phyloP scores from a whole-genome alignment of 108 stramenopile species.

The Chaetoceros muelleri region DNA sequence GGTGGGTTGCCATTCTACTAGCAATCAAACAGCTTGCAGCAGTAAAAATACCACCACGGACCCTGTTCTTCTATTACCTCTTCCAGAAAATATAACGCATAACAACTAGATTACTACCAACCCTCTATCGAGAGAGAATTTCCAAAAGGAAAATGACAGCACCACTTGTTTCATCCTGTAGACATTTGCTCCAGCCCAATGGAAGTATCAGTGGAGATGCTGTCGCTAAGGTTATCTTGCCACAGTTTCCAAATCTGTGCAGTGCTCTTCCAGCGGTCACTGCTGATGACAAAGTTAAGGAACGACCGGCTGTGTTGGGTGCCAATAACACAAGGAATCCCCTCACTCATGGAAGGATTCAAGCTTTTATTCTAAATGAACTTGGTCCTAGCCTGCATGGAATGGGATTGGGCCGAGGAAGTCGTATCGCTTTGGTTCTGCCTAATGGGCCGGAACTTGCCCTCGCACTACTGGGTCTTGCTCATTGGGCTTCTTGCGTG shows the following conservation, averaged over 20 bases:
- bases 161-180: slow-evolving; percentile 28
- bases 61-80: no score
- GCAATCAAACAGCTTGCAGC: no score
- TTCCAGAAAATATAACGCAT: no score
- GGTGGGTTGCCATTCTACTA: no score
- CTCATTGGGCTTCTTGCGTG: slow-evolving; percentile 36
- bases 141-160: slow-evolving; percentile 9
- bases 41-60: no score
- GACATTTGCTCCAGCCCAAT: slow-evolving; percentile 34
- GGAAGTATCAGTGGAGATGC: slow-evolving; percentile 32
- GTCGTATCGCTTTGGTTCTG: slow-evolving; percentile 34
- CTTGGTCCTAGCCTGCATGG: slow-evolving; percentile 27
- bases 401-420: slow-evolving; percentile 27
- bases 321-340: slow-evolving; percentile 12
- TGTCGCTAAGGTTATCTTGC: slow-evolving; percentile 33
- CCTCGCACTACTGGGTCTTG: slow-evolving; percentile 23
- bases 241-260: slow-evolving; percentile 31
- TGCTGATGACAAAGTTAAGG: neutral
- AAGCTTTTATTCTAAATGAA: slow-evolving; percentile 27
- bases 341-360: slow-evolving; percentile 26
- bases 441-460: slow-evolving; percentile 53
- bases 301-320: neutral
- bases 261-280: slow-evolving; percentile 23
- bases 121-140: no score
- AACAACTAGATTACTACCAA: no score